These are phyloP conservation scores for Ophiostoma himal-ulmi DNA, from an alignment of 2,329 filamentous ascomycete genomes.

Conservation along the genomic window DNA sequence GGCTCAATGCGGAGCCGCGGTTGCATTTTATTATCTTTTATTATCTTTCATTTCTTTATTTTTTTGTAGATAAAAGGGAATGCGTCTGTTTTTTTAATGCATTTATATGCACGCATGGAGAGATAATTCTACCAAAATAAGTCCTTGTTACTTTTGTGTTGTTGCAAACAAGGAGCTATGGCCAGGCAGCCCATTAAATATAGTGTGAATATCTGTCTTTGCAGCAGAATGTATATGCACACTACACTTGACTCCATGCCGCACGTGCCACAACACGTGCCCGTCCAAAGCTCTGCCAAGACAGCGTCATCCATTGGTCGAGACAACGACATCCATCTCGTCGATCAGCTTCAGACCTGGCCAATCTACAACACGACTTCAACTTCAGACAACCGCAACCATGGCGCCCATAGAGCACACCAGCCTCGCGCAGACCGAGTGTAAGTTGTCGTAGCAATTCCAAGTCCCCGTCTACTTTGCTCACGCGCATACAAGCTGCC, in stretches of 20 bases:
- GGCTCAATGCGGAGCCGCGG: not conserved
- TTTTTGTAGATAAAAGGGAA: constrained; percentile 13
- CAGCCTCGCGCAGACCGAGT: constrained; percentile 24
- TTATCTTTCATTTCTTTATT: constrained; percentile 3
- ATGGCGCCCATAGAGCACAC: constrained; percentile 39
- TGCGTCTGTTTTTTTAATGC: constrained; percentile 3
- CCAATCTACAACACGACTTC: not conserved
- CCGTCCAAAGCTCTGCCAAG: not conserved
- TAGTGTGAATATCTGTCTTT: not conserved
- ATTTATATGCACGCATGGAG: constrained; percentile 4
- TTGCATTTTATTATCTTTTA: constrained; percentile 7
- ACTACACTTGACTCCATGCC: not conserved
- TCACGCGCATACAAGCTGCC: constrained; percentile 20
- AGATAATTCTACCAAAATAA: constrained; percentile 4
- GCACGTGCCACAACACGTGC: not conserved
- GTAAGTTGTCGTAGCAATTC: constrained; percentile 12
- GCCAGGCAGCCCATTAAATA: not conserved
- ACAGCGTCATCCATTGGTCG: not conserved
- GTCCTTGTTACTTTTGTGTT: not conserved
- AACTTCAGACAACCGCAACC: constrained; percentile 17
- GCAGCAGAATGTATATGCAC: not conserved
- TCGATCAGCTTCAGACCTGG: not conserved
- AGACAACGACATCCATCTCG: not conserved
- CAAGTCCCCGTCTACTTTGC: not conserved
- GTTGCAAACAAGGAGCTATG: not conserved